Base-by-base conservation (phyloP, 2,329 filamentous ascomycete species). In the Xylariaceae sp. region DNA sequence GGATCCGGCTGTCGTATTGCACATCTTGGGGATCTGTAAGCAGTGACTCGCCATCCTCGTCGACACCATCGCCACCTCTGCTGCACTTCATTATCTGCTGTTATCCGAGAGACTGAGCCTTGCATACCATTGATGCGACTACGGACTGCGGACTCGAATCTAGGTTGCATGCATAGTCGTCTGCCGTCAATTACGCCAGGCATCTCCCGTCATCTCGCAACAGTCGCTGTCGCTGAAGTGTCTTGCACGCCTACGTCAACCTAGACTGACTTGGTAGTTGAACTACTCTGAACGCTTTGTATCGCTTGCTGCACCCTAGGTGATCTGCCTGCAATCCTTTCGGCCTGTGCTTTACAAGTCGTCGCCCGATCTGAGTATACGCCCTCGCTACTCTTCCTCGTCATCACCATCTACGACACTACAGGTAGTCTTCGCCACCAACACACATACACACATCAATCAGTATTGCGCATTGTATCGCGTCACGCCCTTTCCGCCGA, bases 211-310 rank as follows among this genome's bases (percentile, higher is more conserved):
- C 8, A 39, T 46, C 47, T 35, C 49, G 19, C 41, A 47, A 51
- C 31, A 50, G 50, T 37, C 50, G 41, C 41, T 51, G 27, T 39
- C 4, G 54, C 48, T 53, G 48, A 53, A 52, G 42, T 53, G 50
- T 52, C 52, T 42, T 55, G 54, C 59, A 43, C 53, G 43, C 47
- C 46, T 42, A 31, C 48, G 51, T 27, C 47, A 35, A 37, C 40
- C 49, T 59, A 42, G 46, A 51, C 51, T 59, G 50, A 55, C 54
- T 55, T 55, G 54, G 57, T 59, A 57, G 51, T 54, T 61, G 52
- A 57, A 46, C 50, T 56, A 32, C 50, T 46, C 51, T 53, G 53
- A 56, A 44, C 56, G 50, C 56, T 49, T 50, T 55, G 53, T 58
- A 45, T 52, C 45, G 56, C 50, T 58, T 58, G 53, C 43, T 58